These are phyloP conservation scores for Schizothecium vesticola DNA, from an alignment of 495 filamentous ascomycete species.

Conservation along the genomic window DNA sequence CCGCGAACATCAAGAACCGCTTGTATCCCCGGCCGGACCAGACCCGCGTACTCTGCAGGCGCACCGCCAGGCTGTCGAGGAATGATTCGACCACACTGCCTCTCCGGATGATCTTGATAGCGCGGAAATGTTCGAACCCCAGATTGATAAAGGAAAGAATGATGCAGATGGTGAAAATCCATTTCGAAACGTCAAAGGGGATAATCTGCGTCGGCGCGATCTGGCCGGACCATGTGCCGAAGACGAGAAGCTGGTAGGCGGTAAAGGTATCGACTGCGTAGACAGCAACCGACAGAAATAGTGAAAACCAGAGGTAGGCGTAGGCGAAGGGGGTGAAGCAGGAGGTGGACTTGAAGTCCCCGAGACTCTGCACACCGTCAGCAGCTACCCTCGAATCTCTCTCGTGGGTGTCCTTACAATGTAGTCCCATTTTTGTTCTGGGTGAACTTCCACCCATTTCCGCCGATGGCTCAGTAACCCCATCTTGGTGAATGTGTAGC, in stretches of 20 bases:
- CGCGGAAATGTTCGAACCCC: slow-evolving; percentile 68
- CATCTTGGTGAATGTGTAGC: slow-evolving; percentile 49
- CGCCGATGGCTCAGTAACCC: slow-evolving; percentile 66
- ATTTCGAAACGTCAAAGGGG: slow-evolving; percentile 65
- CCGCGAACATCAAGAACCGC: slow-evolving; percentile 86
- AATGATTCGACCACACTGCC: slow-evolving; percentile 88
- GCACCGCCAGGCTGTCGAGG: slow-evolving; percentile 77
- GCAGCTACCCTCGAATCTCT: slow-evolving; percentile 4
- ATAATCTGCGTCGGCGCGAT: slow-evolving; percentile 42
- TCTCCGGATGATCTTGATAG: slow-evolving; percentile 69
- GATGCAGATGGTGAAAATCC: slow-evolving; percentile 89
- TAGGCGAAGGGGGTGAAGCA: slow-evolving; percentile 77
- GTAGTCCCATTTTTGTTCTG: slow-evolving; percentile 92
- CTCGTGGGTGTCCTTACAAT: slow-evolving; percentile 56
- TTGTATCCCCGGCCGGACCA: slow-evolving; percentile 66
- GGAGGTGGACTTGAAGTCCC: slow-evolving; percentile 79
- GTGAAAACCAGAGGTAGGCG: slow-evolving; percentile 71
- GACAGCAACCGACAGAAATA: slow-evolving; percentile 72
- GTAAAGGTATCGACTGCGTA: slow-evolving; percentile 91
- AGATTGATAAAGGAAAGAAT: slow-evolving; percentile 77
- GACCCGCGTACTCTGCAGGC: slow-evolving; percentile 70
- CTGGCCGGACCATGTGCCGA: slow-evolving; percentile 60
- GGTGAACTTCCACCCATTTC: slow-evolving; percentile 56
- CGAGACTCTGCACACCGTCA: slow-evolving; percentile 60
- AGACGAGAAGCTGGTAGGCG: slow-evolving; percentile 81